Evolutionary conservation across 2,329 filamentous ascomycete genomes (phyloP).

Genomic region (Diaporthe citriasiana): DNA sequence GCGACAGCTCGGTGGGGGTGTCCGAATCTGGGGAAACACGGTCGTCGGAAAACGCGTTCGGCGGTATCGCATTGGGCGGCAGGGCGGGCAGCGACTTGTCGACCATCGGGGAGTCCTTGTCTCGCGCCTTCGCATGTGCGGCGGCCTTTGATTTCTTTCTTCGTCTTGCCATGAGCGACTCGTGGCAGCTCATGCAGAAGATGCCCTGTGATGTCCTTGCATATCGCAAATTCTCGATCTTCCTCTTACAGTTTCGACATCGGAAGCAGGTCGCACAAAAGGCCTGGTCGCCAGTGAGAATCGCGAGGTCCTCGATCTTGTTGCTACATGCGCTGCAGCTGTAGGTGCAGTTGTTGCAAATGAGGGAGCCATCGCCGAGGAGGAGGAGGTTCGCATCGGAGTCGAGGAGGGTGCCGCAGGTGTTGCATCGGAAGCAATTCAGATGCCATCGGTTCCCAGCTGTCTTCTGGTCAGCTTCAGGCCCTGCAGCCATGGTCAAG

Average conservation of each 20-base stretch:
- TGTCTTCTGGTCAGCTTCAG: constrained; percentile 55
- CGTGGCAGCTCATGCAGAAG: constrained; percentile 99
- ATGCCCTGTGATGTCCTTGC: constrained; percentile 98
- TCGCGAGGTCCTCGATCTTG: constrained; percentile 98
- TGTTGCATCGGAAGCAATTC: constrained; percentile 98
- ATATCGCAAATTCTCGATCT: constrained; percentile 98
- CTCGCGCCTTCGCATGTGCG: constrained; percentile 71
- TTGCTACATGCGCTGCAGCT: constrained; percentile 96
- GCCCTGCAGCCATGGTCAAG: constrained; percentile 42
- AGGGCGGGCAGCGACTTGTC: constrained; percentile 96
- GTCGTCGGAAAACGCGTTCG: constrained; percentile 73
- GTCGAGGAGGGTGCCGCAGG: constrained; percentile 94
- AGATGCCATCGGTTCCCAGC: constrained; percentile 98
- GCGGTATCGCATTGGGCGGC: constrained; percentile 79
- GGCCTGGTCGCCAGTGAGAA: constrained; percentile 96
- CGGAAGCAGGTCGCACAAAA: constrained; percentile 98
- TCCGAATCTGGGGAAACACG: constrained; percentile 74
- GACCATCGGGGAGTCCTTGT: constrained; percentile 77
- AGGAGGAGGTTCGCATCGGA: constrained; percentile 98
- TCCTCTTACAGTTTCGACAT: constrained; percentile 97
- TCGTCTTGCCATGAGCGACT: constrained; percentile 93
- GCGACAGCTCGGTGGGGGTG: constrained; percentile 78
- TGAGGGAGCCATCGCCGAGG: constrained; percentile 96
- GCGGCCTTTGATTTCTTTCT: constrained; percentile 86
- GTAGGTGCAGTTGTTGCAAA: constrained; percentile 99